Evolutionary conservation across 108 stramenopile genomes (phyloP).

Genomic region (Cyclotella atomus): DNA sequence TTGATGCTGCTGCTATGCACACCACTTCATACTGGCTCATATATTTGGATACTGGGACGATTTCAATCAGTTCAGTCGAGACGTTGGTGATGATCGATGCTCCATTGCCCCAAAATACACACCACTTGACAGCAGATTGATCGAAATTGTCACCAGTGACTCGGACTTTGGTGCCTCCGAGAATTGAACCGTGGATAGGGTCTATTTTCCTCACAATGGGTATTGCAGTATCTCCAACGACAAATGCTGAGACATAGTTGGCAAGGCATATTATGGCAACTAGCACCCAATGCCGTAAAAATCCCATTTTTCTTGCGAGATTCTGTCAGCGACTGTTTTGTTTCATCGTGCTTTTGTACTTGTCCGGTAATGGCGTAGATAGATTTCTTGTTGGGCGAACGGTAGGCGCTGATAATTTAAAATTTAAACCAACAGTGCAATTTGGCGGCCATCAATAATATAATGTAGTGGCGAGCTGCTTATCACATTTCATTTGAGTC

Average conservation of each 20-base stretch:
- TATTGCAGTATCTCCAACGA: too few relatives aligned
- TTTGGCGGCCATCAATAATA: too few relatives aligned
- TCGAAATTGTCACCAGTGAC: slow-evolving; percentile 54
- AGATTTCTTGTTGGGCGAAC: too few relatives aligned
- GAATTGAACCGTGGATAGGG: slow-evolving; percentile 61
- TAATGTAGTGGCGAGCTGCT: too few relatives aligned
- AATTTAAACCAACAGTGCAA: too few relatives aligned
- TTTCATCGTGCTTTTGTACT: too few relatives aligned
- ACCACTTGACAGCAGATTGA: slow-evolving; percentile 42
- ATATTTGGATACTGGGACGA: slow-evolving; percentile 23
- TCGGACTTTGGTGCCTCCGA: slow-evolving; percentile 64
- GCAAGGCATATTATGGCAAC: background rate
- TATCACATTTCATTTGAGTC: too few relatives aligned
- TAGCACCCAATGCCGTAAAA: background rate
- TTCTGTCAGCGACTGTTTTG: too few relatives aligned
- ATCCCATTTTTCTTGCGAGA: background rate
- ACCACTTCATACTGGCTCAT: slow-evolving; percentile 17
- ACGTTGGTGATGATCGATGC: slow-evolving; percentile 9
- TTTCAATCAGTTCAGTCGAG: background rate
- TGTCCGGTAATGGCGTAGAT: too few relatives aligned
- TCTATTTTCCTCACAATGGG: slow-evolving; percentile 42
- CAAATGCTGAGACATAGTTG: too few relatives aligned
- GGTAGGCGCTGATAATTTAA: too few relatives aligned
- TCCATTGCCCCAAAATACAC: slow-evolving; percentile 60
- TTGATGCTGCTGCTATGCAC: slow-evolving; percentile 26